Evolutionary conservation across 2,329 filamentous ascomycete genomes (phyloP).

Genomic region (Alternaria sp.): DNA sequence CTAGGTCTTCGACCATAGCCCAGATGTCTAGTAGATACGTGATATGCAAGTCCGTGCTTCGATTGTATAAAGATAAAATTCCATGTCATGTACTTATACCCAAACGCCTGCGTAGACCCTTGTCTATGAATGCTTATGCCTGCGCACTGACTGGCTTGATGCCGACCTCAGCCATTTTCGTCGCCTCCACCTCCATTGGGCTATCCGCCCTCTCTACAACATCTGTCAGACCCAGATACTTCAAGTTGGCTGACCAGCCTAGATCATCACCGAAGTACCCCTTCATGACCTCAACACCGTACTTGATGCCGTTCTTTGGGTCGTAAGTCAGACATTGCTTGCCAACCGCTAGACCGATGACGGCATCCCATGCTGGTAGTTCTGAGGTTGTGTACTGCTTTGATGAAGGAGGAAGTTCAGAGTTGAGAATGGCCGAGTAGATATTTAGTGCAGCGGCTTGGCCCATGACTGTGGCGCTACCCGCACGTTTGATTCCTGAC

Average conservation of each 20-base stretch:
- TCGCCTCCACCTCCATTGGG: conserved; percentile 24
- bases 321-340: conserved; percentile 72
- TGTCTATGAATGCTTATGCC: conserved; percentile 22
- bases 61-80: not conserved
- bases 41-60: not conserved
- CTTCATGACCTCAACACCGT: conserved; percentile 69
- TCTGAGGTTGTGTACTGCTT: conserved; percentile 33
- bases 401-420: conserved; percentile 31
- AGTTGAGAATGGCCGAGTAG: conserved; percentile 48
- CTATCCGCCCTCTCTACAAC: conserved; percentile 39
- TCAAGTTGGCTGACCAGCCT: conserved; percentile 56
- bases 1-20: not conserved
- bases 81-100: not conserved
- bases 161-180: conserved; percentile 41
- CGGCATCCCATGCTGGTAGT: conserved; percentile 53
- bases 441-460: conserved; percentile 69
- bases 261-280: conserved; percentile 74
- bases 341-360: conserved; percentile 76
- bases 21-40: no score
- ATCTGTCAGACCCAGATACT: conserved; percentile 47
- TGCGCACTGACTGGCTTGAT: conserved; percentile 41
- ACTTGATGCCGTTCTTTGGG: conserved; percentile 64
- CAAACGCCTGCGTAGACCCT: conserved; percentile 3
- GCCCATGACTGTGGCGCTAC: conserved; percentile 77
- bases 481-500: conserved; percentile 82